A percentile compares a stretch with the other conserved stretches of the same genome.
phyloP scores from a whole-genome alignment of 2,329 filamentous ascomycete genomes.

The Dryadomyces sulphureus region DNA sequence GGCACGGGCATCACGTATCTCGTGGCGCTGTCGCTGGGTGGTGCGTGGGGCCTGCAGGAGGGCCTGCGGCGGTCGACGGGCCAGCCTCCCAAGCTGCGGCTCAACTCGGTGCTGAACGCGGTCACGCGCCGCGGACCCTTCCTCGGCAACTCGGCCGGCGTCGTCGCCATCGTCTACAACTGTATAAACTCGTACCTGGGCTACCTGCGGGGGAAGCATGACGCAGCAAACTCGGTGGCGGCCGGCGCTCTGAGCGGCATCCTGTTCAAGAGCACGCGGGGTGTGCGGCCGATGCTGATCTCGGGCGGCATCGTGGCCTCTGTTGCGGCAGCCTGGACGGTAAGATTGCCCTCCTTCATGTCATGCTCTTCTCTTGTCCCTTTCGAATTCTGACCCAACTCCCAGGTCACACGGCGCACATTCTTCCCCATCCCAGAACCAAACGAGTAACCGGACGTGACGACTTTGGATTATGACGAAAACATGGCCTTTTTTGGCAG shows the following conservation, averaged over 20 bases:
- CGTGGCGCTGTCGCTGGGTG: conserved; percentile 70
- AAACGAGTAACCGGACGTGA: not conserved
- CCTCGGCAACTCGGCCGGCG: conserved; percentile 87
- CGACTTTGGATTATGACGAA: not conserved
- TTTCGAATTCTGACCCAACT: not conserved
- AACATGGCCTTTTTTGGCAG: not conserved
- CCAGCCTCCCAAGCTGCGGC: conserved; percentile 72
- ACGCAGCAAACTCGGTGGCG: conserved; percentile 73
- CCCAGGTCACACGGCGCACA: conserved; percentile 13
- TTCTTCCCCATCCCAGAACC: conserved; percentile 12
- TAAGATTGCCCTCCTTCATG: conserved; percentile 34
- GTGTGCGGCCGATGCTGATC: conserved; percentile 83
- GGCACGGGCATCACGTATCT: conserved; percentile 92
- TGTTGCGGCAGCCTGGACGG: conserved; percentile 78
- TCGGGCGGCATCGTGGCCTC: conserved; percentile 80
- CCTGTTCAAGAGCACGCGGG: conserved; percentile 92
- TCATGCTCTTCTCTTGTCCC: not conserved
- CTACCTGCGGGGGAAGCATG: conserved; percentile 68
- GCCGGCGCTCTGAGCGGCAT: conserved; percentile 82
- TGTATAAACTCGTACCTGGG: conserved; percentile 77
- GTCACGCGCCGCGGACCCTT: conserved; percentile 88
- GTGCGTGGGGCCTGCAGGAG: conserved; percentile 84
- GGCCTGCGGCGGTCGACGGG: conserved; percentile 65
- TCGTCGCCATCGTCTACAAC: conserved; percentile 94
- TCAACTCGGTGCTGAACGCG: conserved; percentile 91